Conservation (phyloP, 1,284 basidiomycete species). For the Dichomitus squalens region DNA sequence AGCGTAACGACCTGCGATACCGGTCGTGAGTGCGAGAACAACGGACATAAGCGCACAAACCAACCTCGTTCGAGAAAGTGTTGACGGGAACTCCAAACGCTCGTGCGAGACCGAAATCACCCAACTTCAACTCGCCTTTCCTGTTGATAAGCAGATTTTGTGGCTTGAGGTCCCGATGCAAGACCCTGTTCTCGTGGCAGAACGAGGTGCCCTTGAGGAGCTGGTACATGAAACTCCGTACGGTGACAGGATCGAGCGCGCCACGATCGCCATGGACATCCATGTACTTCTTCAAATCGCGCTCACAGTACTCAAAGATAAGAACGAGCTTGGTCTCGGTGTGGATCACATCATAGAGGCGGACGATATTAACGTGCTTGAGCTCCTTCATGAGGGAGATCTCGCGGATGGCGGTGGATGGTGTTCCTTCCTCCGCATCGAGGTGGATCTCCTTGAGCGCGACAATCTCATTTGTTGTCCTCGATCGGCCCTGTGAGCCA, state of each 20-base stretch:
- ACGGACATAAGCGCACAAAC: conserved; percentile 23
- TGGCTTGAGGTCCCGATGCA: conserved; percentile 97
- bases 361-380: conserved; percentile 93
- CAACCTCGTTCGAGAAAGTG: conserved; percentile 93
- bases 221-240: conserved; percentile 97
- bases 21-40: background rate
- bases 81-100: conserved; percentile 97
- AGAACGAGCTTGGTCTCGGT: conserved; percentile 98
- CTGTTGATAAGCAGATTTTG: conserved; percentile 98
- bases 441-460: conserved; percentile 95
- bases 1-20: conserved; percentile 86
- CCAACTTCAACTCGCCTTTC: conserved; percentile 97
- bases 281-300: conserved; percentile 99
- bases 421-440: conserved; percentile 94
- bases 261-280: conserved; percentile 96
- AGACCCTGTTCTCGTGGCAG: conserved; percentile 97
- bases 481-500: conserved; percentile 67
- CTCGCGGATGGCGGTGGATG: conserved; percentile 93
- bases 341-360: conserved; percentile 98
- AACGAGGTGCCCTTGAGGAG: conserved; percentile 97
- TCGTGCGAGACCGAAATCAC: conserved; percentile 92
- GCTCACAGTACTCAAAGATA: conserved; percentile 98
- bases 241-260: conserved; percentile 91
- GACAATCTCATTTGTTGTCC: conserved; percentile 89
- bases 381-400: conserved; percentile 97